These are phyloP conservation scores for Syzygium grande DNA, from an alignment of 345 rosid genomes.

Conservation along the genomic window DNA sequence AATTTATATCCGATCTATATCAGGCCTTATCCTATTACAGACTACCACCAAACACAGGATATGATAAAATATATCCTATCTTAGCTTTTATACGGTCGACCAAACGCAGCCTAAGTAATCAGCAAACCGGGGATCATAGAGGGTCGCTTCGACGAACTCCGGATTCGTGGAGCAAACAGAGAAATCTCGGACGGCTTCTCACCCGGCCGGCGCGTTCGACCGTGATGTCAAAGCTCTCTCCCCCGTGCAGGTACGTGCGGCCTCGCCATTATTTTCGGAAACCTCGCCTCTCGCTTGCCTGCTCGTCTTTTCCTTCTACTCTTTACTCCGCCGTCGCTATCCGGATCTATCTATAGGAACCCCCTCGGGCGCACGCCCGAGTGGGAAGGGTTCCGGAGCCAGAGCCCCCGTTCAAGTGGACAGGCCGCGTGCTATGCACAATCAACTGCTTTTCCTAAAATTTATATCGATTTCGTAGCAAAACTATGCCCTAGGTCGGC, in stretches of 20 bases:
- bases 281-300: too few relatives aligned
- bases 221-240: not conserved
- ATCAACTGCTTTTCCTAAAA: not conserved
- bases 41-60: too few relatives aligned
- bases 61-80: too few relatives aligned
- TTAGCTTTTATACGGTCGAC: too few relatives aligned
- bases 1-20: too few relatives aligned
- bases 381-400: accelerated
- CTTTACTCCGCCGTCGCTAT: not conserved
- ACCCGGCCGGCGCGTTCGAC: accelerated
- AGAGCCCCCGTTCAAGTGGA: not conserved
- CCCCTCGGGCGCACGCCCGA: accelerated
- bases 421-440: accelerated
- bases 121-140: not conserved
- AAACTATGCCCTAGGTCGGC: not conserved
- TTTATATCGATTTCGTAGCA: not conserved
- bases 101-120: too few relatives aligned
- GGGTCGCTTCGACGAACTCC: accelerated
- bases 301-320: not conserved
- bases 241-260: accelerated
- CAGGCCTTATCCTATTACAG: too few relatives aligned
- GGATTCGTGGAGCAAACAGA: accelerated
- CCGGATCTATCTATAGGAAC: accelerated
- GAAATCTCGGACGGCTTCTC: accelerated
- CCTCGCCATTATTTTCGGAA: too few relatives aligned